phyloP scores from a whole-genome alignment of 2,329 filamentous ascomycete species.

The Colletotrichum viniferum region DNA sequence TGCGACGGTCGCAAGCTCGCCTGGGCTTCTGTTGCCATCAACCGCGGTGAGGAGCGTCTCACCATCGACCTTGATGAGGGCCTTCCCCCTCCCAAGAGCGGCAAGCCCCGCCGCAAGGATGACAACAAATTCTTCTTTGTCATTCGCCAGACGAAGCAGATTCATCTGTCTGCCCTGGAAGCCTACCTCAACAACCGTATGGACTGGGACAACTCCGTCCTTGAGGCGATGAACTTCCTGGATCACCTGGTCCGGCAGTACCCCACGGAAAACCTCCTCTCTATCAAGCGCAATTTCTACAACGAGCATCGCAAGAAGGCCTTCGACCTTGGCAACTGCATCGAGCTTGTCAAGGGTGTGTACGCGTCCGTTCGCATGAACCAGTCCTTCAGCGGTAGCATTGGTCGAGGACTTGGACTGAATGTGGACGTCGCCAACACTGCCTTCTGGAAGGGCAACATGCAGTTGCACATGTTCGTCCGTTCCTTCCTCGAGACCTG shows the following conservation, averaged over 20 bases:
- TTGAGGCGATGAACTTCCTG: slow-evolving; percentile 87
- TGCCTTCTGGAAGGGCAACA: slow-evolving; percentile 73
- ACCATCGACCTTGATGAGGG: slow-evolving; percentile 76
- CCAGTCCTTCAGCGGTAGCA: slow-evolving; percentile 47
- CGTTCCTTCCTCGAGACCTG: slow-evolving; percentile 30
- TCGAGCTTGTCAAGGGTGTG: slow-evolving; percentile 86
- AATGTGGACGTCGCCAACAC: slow-evolving; percentile 94
- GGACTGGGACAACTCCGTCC: slow-evolving; percentile 67
- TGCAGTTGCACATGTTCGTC: slow-evolving; percentile 36
- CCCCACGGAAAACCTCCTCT: slow-evolving; percentile 70
- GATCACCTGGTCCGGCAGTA: slow-evolving; percentile 86
- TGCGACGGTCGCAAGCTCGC: slow-evolving; percentile 86
- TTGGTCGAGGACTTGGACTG: slow-evolving; percentile 70
- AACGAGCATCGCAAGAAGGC: slow-evolving; percentile 52
- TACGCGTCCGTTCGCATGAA: slow-evolving; percentile 85
- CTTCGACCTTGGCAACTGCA: slow-evolving; percentile 57
- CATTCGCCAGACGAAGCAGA: slow-evolving; percentile 67
- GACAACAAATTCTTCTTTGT: slow-evolving; percentile 62
- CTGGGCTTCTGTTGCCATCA: slow-evolving; percentile 58
- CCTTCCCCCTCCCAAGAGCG: slow-evolving; percentile 41
- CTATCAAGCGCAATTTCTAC: slow-evolving; percentile 87
- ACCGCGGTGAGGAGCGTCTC: slow-evolving; percentile 57
- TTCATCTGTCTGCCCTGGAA: slow-evolving; percentile 70
- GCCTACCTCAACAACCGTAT: slow-evolving; percentile 68
- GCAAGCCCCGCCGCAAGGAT: slow-evolving; percentile 30